Percentiles rank a stretch among this genome's conserved stretches.
Evolutionary conservation across 2,329 filamentous ascomycete species (phyloP).

Genomic region (Colletotrichum limetticola): DNA sequence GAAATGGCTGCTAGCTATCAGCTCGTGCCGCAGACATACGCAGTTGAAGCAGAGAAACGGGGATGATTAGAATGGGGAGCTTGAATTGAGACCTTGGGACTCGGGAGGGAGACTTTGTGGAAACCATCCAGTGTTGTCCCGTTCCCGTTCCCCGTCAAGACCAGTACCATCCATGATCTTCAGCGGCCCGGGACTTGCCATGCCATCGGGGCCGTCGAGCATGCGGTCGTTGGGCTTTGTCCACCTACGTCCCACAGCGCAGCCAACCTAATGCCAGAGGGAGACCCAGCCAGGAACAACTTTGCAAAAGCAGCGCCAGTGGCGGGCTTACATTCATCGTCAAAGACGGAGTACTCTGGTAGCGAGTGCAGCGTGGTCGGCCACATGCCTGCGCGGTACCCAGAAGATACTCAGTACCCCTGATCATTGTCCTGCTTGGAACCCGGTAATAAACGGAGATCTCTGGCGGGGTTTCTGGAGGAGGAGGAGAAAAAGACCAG

Average conservation of each 20-base stretch:
- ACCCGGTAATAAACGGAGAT: slow-evolving; percentile 30
- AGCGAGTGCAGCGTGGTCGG: neutral
- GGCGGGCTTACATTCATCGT: neutral
- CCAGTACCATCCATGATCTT: slow-evolving; percentile 24
- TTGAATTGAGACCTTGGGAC: neutral
- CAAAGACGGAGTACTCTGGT: neutral
- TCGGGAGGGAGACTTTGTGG: neutral
- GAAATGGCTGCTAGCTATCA: neutral
- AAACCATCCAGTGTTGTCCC: slow-evolving; percentile 21
- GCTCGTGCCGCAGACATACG: neutral
- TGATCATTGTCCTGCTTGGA: slow-evolving; percentile 3
- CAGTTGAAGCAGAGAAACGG: neutral
- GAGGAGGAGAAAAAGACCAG: neutral
- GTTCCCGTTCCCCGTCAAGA: slow-evolving; percentile 12
- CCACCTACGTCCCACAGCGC: neutral
- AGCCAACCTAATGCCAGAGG: neutral
- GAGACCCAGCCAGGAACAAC: neutral
- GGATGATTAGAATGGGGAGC: neutral
- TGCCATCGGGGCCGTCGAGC: slow-evolving; percentile 11
- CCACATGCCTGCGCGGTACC: slow-evolving; percentile 2
- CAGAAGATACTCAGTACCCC: neutral
- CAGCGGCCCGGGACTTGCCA: slow-evolving; percentile 31
- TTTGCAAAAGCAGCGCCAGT: slow-evolving; percentile 5
- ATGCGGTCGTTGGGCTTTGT: neutral
- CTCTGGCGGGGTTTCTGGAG: slow-evolving; percentile 4